Percentiles rank a stretch among this genome's conserved stretches.
These are phyloP conservation scores for Cryptococcus sp. DNA, from an alignment of 1,284 basidiomycete species.

Conservation along the genomic window DNA sequence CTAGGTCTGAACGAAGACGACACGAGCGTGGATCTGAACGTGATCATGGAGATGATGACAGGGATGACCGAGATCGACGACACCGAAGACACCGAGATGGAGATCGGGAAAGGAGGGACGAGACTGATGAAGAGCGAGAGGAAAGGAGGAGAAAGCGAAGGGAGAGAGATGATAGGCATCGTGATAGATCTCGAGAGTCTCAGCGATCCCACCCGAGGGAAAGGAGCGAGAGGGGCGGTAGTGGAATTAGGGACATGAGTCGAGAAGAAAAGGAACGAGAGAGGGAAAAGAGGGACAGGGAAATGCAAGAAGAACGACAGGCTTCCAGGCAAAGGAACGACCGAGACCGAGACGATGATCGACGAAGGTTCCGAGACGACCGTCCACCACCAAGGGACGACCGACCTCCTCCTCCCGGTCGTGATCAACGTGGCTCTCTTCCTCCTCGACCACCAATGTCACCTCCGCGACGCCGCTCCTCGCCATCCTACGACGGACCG, in stretches of 20 bases:
- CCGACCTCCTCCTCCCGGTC: slow-evolving; percentile 25
- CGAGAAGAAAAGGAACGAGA: slow-evolving; percentile 41
- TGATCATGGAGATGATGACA: slow-evolving; percentile 15
- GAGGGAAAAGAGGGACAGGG: slow-evolving; percentile 38
- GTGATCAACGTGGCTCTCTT: slow-evolving; percentile 2
- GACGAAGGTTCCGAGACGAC: slow-evolving; percentile 8
- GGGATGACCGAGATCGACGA: slow-evolving; percentile 30
- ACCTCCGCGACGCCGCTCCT: slow-evolving; percentile 54
- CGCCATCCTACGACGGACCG: slow-evolving; percentile 63
- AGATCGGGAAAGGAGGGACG: slow-evolving; percentile 11
- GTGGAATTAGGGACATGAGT: slow-evolving; percentile 25
- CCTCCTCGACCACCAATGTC: slow-evolving; percentile 8
- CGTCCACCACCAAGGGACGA: too few relatives aligned
- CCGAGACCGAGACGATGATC: slow-evolving; percentile 21
- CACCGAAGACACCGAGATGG: slow-evolving; percentile 21
- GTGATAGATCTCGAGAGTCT: slow-evolving; percentile 32
- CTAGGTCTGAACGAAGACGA: slow-evolving; percentile 25
- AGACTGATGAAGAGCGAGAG: slow-evolving; percentile 1
- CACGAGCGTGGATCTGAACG: slow-evolving; percentile 8
- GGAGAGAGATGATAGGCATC: slow-evolving; percentile 14
- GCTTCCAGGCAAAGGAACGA: slow-evolving; percentile 22
- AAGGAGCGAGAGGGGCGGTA: neutral
- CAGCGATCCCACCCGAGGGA: slow-evolving; percentile 17
- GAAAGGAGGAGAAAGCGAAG: slow-evolving; percentile 5
- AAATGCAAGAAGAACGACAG: slow-evolving; percentile 40